Evolutionary conservation across 257 asterid species (phyloP), one percentile per base, ranked within the genome.

Genomic region (Solanum pimpinellifolium): DNA sequence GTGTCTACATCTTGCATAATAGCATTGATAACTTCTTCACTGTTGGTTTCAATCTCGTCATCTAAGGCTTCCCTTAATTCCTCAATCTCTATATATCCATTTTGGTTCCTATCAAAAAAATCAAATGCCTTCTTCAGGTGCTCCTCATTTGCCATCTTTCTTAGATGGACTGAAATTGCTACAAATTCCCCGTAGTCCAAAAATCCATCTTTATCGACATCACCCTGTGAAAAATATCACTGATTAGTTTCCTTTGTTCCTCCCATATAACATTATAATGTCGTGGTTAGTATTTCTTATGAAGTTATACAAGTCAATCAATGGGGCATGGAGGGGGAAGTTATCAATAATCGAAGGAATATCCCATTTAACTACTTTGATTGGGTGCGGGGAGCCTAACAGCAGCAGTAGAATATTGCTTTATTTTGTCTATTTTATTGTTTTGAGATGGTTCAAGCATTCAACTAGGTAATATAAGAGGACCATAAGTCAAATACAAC

Each of bases 1-100:
- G 94, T 91, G 87, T 94, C 98, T 1, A 93, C 98, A 29, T 94
- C 98, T 80, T 91, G 95, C 80, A 94, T 93, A 60, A 94, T 94
- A 91, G 95, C 95, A 72, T 84, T 87, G 78, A 91, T 92, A 70
- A 93, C 92, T 85, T 93, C 96, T 87, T 94, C 98, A 27, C 91
- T 93, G 35, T 94, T 93, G 59, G 75, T 84, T 56, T 92, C 97
- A 2, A 84, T 89, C 90, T 92, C 96, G 49, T 92, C 93, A 42
- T 91, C 95, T 39, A 94, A 93, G 88, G 93, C 90, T 3, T 90
- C 91, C 86, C 93, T 88, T 25, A 94, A 88, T 80, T 94, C 98
- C 70, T 93, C 96, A 56, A 94, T 92, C 89, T 94, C 97, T 46
- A 94, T 92, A 68, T 92, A 93, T 15, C 97, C 97, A 41, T 83